Base-by-base conservation (phyloP, 2,329 filamentous ascomycete species). In the Canariomyces notabilis region DNA sequence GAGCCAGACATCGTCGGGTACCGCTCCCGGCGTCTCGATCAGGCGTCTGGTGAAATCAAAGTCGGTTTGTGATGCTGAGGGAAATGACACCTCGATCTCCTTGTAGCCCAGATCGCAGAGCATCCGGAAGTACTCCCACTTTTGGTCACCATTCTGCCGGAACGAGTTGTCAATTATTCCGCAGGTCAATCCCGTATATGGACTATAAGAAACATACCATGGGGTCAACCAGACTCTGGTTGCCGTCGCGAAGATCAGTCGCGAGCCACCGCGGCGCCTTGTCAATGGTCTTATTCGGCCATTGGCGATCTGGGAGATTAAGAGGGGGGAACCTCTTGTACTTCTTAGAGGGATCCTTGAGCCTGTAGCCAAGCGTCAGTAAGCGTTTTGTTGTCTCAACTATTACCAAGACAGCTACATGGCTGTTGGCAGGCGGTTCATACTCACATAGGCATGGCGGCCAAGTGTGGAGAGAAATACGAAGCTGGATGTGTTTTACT, bases 41-140 rank as follows among this genome's bases (percentile, higher is more conserved):
- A 97, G 74, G 61, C 84, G 82, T 57, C 89, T 79, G 33, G 89
- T 95, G 64, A 97, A 97, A 73, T 95, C 88, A 72, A 90, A 97
- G 71, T 97, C 93, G 61, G 87, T 95, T 64, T 95, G 85, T 32
- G 89, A 95, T 12, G 91, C 89, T 0, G 89, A 95, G 40, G 91
- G 91, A 70, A 95, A 97, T 4, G 90, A 93, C 16, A 96, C 85
- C 65, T 97, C 91, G 56, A 97, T 96, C 70, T 97, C 91, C 71
- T 96, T 97, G 77, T 94, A 97, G 58, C 93, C 91, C 40, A 96
- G 77, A 51, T 91, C 82, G 60, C 85, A 81, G 44, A 97, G 80
- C 89, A 95, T 94, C 69, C 90, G 83, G 75, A 97, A 97, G 76
- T 90, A 97, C 51, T 77, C 75, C 81, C 86, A 93, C 72, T 97